Base-by-base conservation (phyloP, 495 filamentous ascomycete species). In the Aspergillus sparsus region DNA sequence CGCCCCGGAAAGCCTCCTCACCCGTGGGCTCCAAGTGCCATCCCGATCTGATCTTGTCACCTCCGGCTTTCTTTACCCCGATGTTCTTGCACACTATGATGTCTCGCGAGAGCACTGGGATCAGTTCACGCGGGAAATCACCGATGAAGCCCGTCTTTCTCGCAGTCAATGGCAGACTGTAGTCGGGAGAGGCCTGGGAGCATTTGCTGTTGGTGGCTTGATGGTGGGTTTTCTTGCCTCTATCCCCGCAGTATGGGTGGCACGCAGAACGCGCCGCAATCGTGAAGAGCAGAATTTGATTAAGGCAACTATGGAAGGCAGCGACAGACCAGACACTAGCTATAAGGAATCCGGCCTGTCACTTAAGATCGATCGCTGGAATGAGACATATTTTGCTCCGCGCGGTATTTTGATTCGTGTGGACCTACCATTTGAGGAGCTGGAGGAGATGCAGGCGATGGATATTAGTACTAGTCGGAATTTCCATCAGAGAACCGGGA, bases 41-140 rank as follows among this genome's bases (percentile, higher is more conserved):
- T 71, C 72, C 3, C 65, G 68, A 16, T 70, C 66, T 3, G 33
- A 41, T 3, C 50, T 61, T 32, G 53, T 66, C 35, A 68, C 68
- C 15, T 77, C 74, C 0, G 72, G 74, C 21, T 77, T 77, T 54
- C 59, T 61, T 10, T 76, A 74, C 58, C 73, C 73, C 1, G 62
- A 62, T 5, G 59, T 71, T 11, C 49, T 77, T 1, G 46, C 52
- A 0, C 18, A 52, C 27, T 64, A 71, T 35, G 51, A 60, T 13
- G 62, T 77, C 34, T 63, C 68, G 0, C 42, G 58, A 11, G 51
- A 65, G 6, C 60, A 76, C 31, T 77, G 73, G 74, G 31, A 18
- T 1, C 50, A 66, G 12, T 77, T 77, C 44, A 74, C 73, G 4
- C 53, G 59, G 11, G 62, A 67, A 7, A 68, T 76, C 47, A 61